Conservation (phyloP, 2,329 filamentous ascomycete genomes). For the Claviceps pazoutovae region DNA sequence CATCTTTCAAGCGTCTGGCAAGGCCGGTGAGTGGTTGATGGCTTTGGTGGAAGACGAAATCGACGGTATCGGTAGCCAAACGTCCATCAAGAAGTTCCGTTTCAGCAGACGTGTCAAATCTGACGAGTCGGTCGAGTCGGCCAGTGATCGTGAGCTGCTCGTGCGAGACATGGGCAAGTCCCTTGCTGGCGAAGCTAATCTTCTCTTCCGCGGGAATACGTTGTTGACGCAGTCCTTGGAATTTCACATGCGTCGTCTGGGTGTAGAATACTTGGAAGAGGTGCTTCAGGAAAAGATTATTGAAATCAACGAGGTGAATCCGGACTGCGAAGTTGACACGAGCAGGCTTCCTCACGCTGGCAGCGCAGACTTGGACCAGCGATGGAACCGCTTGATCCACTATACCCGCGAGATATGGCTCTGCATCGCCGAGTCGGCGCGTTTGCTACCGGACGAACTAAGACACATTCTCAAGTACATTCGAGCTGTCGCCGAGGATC, state of each 20-base stretch:
- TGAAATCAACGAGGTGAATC: slow-evolving; percentile 82
- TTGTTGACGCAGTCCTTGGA: slow-evolving; percentile 87
- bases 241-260: slow-evolving; percentile 86
- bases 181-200: slow-evolving; percentile 74
- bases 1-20: slow-evolving; percentile 86
- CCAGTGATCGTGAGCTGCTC: slow-evolving; percentile 53
- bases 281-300: slow-evolving; percentile 71
- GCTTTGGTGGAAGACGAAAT: slow-evolving; percentile 93
- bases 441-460: slow-evolving; percentile 65
- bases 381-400: slow-evolving; percentile 65
- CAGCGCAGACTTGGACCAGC: slow-evolving; percentile 60
- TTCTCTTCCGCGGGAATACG: slow-evolving; percentile 91
- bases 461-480: slow-evolving; percentile 82
- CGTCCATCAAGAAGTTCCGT: slow-evolving; percentile 56
- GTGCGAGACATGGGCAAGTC: slow-evolving; percentile 69
- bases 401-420: slow-evolving; percentile 78
- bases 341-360: slow-evolving; percentile 47
- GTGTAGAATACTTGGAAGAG: slow-evolving; percentile 84
- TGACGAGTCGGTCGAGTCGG: slow-evolving; percentile 50
- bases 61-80: slow-evolving; percentile 76
- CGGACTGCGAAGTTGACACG: slow-evolving; percentile 90
- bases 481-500: slow-evolving; percentile 80
- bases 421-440: slow-evolving; percentile 61
- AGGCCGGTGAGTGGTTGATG: slow-evolving; percentile 79
- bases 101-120: slow-evolving; percentile 60